phyloP scores from a whole-genome alignment of 805 yeast species.

The Candida silvatica region DNA sequence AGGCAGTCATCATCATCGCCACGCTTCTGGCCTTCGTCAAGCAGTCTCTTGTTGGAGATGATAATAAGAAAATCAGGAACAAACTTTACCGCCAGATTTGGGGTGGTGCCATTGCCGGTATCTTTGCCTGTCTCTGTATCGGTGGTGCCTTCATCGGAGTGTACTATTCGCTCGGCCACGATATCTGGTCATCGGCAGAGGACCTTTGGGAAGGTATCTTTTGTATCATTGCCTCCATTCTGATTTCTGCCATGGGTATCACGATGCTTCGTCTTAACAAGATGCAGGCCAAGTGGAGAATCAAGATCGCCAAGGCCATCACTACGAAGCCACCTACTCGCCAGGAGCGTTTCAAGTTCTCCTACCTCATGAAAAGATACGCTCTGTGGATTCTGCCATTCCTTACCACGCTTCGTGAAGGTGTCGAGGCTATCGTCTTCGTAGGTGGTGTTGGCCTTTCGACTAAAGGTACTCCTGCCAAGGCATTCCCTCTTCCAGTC shows the following conservation, averaged over 20 bases:
- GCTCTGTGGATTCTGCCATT: slow-evolving; percentile 86
- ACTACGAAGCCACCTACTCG: slow-evolving; percentile 45
- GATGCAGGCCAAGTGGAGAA: slow-evolving; percentile 96
- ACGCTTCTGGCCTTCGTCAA: slow-evolving; percentile 86
- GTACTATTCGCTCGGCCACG: slow-evolving; percentile 70
- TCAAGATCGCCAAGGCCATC: slow-evolving; percentile 82
- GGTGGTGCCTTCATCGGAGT: slow-evolving; percentile 96
- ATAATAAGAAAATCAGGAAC: slow-evolving; percentile 41
- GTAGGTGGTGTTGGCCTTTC: slow-evolving; percentile 94
- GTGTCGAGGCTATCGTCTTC: slow-evolving; percentile 91
- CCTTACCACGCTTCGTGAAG: slow-evolving; percentile 90
- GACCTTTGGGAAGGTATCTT: slow-evolving; percentile 97
- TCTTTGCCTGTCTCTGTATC: slow-evolving; percentile 67
- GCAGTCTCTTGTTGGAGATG: slow-evolving; percentile 61
- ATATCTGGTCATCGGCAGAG: slow-evolving; percentile 82
- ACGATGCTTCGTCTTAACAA: slow-evolving; percentile 94
- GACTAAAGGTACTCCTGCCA: slow-evolving; percentile 36
- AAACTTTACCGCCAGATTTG: slow-evolving; percentile 54
- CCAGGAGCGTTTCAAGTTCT: slow-evolving; percentile 43
- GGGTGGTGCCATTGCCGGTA: slow-evolving; percentile 70
- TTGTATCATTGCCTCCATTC: slow-evolving; percentile 79
- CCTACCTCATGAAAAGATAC: slow-evolving; percentile 60
- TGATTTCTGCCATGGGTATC: slow-evolving; percentile 91
- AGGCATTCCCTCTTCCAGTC: slow-evolving; percentile 89
- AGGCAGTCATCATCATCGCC: slow-evolving; percentile 87